Evolutionary conservation across 805 yeast species (phyloP), one percentile per base, ranked within the genome.

Genomic region (Candida parachauliodes): DNA sequence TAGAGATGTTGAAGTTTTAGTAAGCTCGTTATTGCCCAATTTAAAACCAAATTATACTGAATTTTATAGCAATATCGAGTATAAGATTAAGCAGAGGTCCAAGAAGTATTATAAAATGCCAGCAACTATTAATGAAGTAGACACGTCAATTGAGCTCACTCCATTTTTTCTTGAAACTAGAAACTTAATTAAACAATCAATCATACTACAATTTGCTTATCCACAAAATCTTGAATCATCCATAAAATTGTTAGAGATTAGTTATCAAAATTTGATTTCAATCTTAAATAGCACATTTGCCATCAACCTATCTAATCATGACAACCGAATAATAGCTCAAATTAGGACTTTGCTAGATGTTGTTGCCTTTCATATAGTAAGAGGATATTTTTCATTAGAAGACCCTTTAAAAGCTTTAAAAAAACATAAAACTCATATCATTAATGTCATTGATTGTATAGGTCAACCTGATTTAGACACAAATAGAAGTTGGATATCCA

Each of bases 371-470:
- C 84, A 82, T 47, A 77, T 85, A 8, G 74, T 76, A 6, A 70
- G 83, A 44, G 64, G 79, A 1, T 74, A 78, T 47, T 63, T 85
- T 18, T 77, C 83, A 10, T 41, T 76, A 10, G 83, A 76, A 28
- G 77, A 75, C 43, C 72, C 83, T 1, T 66, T 78, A 26, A 47
- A 66, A 33, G 86, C 89, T 0, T 75, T 77, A 48, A 65, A 72
- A 41, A 83, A 79, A 52, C 87, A 85, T 52, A 70, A 70, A 26
- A 66, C 75, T 14, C 96, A 87, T 60, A 51, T 83, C 1, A 68
- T 69, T 22, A 74, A 72, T 33, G 76, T 82, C 2, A 1, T 31
- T 8, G 33, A 41, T 31, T 41, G 34, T 12, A 46, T 66, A 7
- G 47, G 46, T 8, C 50, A 72, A 4, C 14, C 19, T 8, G 36